Evolutionary conservation across 768 basidiomycete species (phyloP).

Genomic region (Mycena capillaripes): DNA sequence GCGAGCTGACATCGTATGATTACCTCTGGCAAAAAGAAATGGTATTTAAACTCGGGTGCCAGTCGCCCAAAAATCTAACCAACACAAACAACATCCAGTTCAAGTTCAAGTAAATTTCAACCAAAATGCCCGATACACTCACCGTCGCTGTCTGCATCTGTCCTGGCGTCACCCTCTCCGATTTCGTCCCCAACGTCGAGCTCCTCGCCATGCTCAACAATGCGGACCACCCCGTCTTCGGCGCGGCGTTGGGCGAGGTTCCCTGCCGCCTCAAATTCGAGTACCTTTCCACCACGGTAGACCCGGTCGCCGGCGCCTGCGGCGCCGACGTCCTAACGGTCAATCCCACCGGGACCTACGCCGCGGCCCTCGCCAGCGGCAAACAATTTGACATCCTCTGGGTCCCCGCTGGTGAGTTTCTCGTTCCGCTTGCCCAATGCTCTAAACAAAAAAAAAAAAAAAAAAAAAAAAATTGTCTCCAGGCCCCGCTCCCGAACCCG

Average conservation of each 20-base stretch:
- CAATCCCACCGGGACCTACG: too few relatives aligned
- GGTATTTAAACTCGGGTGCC: too few relatives aligned
- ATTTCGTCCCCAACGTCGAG: conserved; percentile 33
- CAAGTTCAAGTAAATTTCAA: too few relatives aligned
- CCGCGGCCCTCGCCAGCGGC: too few relatives aligned
- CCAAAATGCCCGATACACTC: conserved; percentile 22
- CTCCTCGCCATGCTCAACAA: conserved; percentile 26
- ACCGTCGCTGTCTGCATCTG: too few relatives aligned
- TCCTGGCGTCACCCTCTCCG: conserved; percentile 35
- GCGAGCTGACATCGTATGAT: not conserved
- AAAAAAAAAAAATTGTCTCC: too few relatives aligned
- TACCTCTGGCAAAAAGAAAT: too few relatives aligned
- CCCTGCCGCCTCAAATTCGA: too few relatives aligned
- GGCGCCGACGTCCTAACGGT: conserved; percentile 17
- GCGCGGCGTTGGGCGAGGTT: too few relatives aligned
- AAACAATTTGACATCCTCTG: too few relatives aligned
- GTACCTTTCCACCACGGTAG: conserved; percentile 30
- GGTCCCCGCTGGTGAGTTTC: too few relatives aligned
- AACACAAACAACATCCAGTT: not conserved
- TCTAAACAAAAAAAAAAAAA: not conserved
- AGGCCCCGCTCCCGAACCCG: too few relatives aligned
- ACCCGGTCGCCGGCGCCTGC: conserved; percentile 18
- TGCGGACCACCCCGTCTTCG: conserved; percentile 15
- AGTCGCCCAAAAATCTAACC: not conserved
- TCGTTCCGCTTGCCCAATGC: not conserved